Evolutionary conservation across 1,139 yeast genomes (phyloP), one percentile per base, ranked within the genome.

Genomic region (Scheffersomyces titani): DNA sequence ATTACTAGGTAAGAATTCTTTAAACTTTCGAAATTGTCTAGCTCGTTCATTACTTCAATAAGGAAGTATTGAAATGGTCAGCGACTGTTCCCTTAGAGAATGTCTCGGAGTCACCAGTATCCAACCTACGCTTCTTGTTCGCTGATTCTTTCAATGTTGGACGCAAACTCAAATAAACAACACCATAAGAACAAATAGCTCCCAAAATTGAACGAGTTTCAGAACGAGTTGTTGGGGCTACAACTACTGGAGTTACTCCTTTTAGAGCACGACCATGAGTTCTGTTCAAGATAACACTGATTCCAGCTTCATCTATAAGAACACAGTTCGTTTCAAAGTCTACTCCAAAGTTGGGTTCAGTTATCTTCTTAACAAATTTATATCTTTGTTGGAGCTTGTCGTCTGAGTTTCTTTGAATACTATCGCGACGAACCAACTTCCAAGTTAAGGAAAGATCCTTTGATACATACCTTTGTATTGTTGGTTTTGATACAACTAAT

Each of bases 91-190:
- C 56, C 19, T 20, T 44, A 40, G 55, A 45, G 6, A 49, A 13
- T 9, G 21, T 48, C 22, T 44, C 19, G n/a, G 9, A 19, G 47
- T 44, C 21, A 13, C 44, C 49, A 9, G 9, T 11, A 3, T 18
- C 54, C 13, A 54, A 5, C 44, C 44, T 51, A 16, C 49, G 44
- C 36, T 51, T 48, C 40, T 51, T 48, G 16, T 5, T 44, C 30
- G 9, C 49, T 7, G 21, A 6, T 22, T 47, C 44, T 24, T 44
- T 46, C 21, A 16, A 47, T 11, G 56, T 53, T 18, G 48, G 51
- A 47, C 53, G 51, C n/a, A 51, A 19, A 44, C 53, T 53, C 51
- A 53, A 51, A 11, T 53, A 47, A 40, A 53, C 55, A 20, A 53
- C 19, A n/a, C 55, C 53, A 20, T 47, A 44, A 44, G 6, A 30